Conservation (phyloP, 768 basidiomycete genomes). For the Mycena floridula region DNA sequence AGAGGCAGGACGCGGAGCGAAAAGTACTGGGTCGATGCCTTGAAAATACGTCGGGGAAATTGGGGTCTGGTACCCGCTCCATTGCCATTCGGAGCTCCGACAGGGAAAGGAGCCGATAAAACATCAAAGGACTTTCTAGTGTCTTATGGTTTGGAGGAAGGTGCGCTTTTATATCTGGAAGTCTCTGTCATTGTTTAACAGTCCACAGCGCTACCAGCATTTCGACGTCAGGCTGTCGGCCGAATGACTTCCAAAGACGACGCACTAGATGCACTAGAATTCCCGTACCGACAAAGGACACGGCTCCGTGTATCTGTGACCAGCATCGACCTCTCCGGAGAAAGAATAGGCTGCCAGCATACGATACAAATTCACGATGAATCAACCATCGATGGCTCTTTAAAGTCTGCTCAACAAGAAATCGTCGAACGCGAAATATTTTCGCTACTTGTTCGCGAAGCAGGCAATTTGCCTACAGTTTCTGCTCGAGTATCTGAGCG, state of each 20-base stretch:
- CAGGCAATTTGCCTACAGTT: conserved; percentile 69
- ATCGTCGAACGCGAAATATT: conserved; percentile 81
- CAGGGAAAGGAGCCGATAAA: conserved; percentile 73
- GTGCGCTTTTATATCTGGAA: conserved; percentile 34
- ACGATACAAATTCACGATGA: conserved; percentile 22
- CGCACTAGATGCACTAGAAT: conserved; percentile 39
- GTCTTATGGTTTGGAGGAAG: conserved; percentile 77
- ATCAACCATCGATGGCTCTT: conserved; percentile 39
- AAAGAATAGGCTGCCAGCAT: conserved; percentile 30
- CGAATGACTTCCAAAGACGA: conserved; percentile 49
- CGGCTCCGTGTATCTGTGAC: conserved; percentile 57
- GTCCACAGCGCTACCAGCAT: conserved; percentile 48
- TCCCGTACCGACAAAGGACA: conserved; percentile 59
- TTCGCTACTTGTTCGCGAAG: conserved; percentile 64
- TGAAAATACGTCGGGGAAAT: conserved; percentile 69
- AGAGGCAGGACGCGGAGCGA: conserved; percentile 54
- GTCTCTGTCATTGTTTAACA: conserved; percentile 2
- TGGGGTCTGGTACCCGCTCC: conserved; percentile 82
- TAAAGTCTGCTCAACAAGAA: conserved; percentile 62
- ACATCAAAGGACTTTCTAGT: conserved; percentile 78
- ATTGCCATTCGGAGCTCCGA: conserved; percentile 60
- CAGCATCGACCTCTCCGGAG: conserved; percentile 26
- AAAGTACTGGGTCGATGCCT: conserved; percentile 77
- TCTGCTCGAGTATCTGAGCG: conserved; percentile 76
- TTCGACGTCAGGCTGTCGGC: conserved; percentile 68